Evolutionary conservation across 176 grass and related monocot species (phyloP), one percentile per base, ranked within the genome.

Genomic region (Canna indica): DNA sequence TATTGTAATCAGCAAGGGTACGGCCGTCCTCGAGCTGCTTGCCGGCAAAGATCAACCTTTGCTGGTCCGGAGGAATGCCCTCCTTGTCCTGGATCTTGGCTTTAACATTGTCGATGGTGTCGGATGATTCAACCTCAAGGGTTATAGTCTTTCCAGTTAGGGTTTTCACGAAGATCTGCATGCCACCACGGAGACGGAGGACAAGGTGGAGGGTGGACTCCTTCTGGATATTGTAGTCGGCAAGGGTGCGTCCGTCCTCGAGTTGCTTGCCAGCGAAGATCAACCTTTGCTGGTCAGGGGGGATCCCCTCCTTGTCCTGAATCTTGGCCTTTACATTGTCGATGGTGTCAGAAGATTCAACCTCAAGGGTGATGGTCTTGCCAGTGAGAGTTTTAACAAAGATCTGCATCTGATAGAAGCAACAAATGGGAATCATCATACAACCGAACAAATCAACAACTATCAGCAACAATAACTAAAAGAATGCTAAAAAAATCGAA

Each of bases 31-130:
- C 70, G 0, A 72, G 48, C 9, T 72, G 70, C 22, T 72, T 72
- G 6, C 70, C 70, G 2, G 48, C 48, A 36, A 72, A 72, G 31
- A 72, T 72, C 47, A 72, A 14, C 47, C 70, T 39, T 9, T 72
- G 70, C 32, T 72, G 70, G 32, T 72, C 70, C 11, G 70, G 70
- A n/a, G 69, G 70, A 1, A 72, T 72, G 7, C 70, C 70, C 10
- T 72, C 70, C 70, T 72, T 72, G 48, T 72, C 70, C 30, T 72
- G 70, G 48, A 72, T 72, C 70, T 72, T 72, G 0, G 70, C 70
- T 20, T 72, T 72, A 0, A 72, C 48, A 31, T 72, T 72, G 22
- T 72, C 48, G 31, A 72, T 72, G 18, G 70, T 72, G 47, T 72
- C 70, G 7, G 70, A 72, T 1, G 47, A 57, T 24, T 72, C 70